Conservation (phyloP, 129 eudicot genomes). For the carrot (Daucus carota) region DH1_v3.0 NC_030385.2:3219001-3219500, state of each 20-base stretch:
- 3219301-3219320: conserved; percentile 3
- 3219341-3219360: conserved; percentile 52
- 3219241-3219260: conserved; percentile 28
- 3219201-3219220: neutral
- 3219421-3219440: neutral
- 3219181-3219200: neutral
- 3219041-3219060: conserved; percentile 21
- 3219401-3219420: neutral
- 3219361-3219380: neutral
- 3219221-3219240: neutral
- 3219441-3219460: neutral
- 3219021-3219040: neutral
- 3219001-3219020: neutral
- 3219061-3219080: conserved; percentile 19
- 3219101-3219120: conserved; percentile 30
- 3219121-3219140: conserved; percentile 35
- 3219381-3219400: neutral
- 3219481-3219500: neutral
- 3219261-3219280: conserved; percentile 39
- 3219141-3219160: conserved; percentile 50
- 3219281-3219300: conserved; percentile 21
- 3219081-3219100: conserved; percentile 30
- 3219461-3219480: neutral
- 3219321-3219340: conserved; percentile 43
- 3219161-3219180: conserved; percentile 24